A percentile compares a stretch with the other conserved stretches of the same genome.
These are phyloP conservation scores for Viola pubescens DNA, from an alignment of 441 rosid species.

Conservation along the genomic window DNA sequence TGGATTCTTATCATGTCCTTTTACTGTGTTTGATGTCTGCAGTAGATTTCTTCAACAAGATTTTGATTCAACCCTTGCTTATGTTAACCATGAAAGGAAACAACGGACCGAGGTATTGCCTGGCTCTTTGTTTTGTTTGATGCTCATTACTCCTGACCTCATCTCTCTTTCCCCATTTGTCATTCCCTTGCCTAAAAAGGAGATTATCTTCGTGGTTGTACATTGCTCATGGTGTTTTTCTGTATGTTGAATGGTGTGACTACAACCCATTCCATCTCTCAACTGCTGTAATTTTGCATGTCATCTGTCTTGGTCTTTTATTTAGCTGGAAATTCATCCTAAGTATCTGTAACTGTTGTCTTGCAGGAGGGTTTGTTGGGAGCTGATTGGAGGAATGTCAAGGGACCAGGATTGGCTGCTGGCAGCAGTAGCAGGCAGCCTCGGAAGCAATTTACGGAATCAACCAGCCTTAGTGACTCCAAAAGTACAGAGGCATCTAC, in stretches of 20 bases:
- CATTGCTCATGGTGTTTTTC: no score
- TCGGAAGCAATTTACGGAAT: conserved; percentile 55
- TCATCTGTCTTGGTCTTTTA: no score
- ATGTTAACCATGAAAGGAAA: conserved; percentile 85
- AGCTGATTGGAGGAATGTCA: conserved; percentile 60
- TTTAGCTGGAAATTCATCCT: no score
- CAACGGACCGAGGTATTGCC: conserved; percentile 75
- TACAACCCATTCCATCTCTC: no score
- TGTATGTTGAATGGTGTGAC: no score
- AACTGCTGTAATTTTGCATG: no score
- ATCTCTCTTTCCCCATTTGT: no score
- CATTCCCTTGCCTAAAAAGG: no score
- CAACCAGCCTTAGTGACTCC: conserved; percentile 56
- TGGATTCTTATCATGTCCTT: background rate
- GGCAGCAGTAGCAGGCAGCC: conserved; percentile 70
- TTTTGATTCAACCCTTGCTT: conserved; percentile 88
- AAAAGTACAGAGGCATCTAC: conserved; percentile 63
- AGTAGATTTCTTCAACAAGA: conserved; percentile 89
- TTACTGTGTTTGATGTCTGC: conserved; percentile 21
- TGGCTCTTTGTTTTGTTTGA: background rate
- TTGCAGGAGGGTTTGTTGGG: conserved; percentile 57
- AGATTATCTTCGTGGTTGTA: no score
- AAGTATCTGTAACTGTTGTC: conserved; percentile 6
- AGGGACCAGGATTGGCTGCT: conserved; percentile 54
- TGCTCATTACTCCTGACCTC: no score